Evolutionary conservation across 2,329 filamentous ascomycete species (phyloP), one percentile per base, ranked within the genome.

Genomic region (Aureobasidium sp.): DNA sequence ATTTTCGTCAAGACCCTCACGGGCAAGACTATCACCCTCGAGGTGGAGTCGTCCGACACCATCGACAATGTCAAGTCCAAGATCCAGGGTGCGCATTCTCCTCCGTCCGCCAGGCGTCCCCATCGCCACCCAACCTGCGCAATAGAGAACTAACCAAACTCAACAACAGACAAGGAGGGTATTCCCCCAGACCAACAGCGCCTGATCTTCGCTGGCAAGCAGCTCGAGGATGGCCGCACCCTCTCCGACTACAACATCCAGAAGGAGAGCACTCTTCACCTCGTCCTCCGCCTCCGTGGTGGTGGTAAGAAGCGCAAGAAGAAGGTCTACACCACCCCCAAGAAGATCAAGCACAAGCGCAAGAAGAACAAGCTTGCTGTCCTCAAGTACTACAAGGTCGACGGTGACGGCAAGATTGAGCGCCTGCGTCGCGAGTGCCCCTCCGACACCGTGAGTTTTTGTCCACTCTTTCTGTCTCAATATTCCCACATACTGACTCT

Each of bases 301-400:
- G 94, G 93, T 81, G 92, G 81, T 78, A 99, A 99, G 91, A 97
- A 97, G 90, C 88, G 95, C 82, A 99, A 99, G 91, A 96, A 96
- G 91, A 99, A 99, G 92, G 94, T 99, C 73, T 99, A 99, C 90
- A 97, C 91, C 79, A 99, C 94, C 76, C 94, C 94, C 80, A 99
- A 99, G 92, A 99, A 99, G 91, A 99, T 99, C 89, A 99, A 99
- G 94, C 94, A 99, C 89, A 99, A 99, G 92, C 89, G 91, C 85
- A 99, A 97, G 91, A 99, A 99, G 93, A 96, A 90, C 87, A 99
- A 99, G 89, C 84, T 99, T 80, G 94, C 94, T 75, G 93, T 99
- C 73, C 92, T 99, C 81, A 99, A 99, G 89, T 99, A 99, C 90
- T 99, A 99, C 90, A 99, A 99, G 90, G 94, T 99, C 74, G 94